Percentiles rank a stretch among this genome's conserved stretches.
Evolutionary conservation across 768 basidiomycete genomes (phyloP).

Genomic region (Boletus huronensis): DNA sequence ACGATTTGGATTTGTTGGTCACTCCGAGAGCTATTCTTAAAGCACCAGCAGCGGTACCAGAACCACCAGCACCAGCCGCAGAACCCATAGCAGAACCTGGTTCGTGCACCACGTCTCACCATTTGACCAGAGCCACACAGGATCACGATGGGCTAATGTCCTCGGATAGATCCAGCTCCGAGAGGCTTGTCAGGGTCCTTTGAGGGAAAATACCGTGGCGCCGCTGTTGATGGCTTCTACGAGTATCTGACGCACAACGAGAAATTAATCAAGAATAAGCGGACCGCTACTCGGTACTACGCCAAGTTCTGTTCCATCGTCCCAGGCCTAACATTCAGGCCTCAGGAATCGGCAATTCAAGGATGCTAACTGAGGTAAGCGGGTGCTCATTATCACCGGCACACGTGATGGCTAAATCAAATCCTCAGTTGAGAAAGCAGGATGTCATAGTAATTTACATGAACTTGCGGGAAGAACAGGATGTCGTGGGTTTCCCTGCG

Average conservation of each 20-base stretch:
- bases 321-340: neutral
- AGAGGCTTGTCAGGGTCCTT: too few species aligned
- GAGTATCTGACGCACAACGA: too few species aligned
- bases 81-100: too few species aligned
- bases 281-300: too few species aligned
- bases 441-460: too few species aligned
- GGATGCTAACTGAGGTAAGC: neutral
- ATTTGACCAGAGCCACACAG: too few species aligned
- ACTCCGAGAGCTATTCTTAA: neutral
- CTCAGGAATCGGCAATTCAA: slow-evolving; percentile 3
- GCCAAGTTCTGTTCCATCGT: slow-evolving; percentile 6
- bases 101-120: too few species aligned
- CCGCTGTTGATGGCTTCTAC: too few species aligned
- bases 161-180: too few species aligned
- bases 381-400: neutral
- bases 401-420: neutral
- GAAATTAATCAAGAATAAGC: too few species aligned
- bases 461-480: neutral
- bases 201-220: too few species aligned
- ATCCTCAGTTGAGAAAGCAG: neutral
- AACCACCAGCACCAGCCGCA: neutral
- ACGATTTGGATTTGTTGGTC: neutral
- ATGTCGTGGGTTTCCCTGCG: neutral
- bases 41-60: neutral
- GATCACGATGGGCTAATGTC: too few species aligned